Base-by-base conservation (phyloP, 768 basidiomycete genomes). In the Saitozyma podzolica region DNA sequence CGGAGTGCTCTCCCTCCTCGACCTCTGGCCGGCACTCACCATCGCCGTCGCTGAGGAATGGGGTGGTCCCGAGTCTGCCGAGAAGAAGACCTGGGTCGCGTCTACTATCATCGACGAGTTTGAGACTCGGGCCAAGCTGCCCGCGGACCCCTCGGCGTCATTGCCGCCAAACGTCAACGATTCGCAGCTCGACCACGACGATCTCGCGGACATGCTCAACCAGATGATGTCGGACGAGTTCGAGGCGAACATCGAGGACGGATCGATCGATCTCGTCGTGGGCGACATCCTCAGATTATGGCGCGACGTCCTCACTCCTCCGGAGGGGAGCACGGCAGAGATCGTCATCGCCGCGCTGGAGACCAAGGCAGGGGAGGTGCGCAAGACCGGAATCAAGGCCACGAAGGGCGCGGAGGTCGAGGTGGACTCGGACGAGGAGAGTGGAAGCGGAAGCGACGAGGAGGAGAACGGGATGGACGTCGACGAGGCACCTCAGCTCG, bases 161-260 rank as follows among this genome's bases (percentile, higher is more conserved):
- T 64, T 69, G 48, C 69, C 70, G 9, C 40, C 59, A 29, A 58
- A 62, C 42, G 64, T 71, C n/a, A 57, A 66, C 14, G 64, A 74
- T 8, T 84, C 65, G 19, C 69, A 70, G 40, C 56, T 85, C 0
- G 92, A 94, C 70, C 84, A 84, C 29, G 83, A 86, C 69, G 91
- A 94, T 69, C 81, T 98, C 64, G 91, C 91, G 71, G 87, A 90
- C 56, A 82, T 89, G 66, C 82, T 98, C 13, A 82, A 89, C 11
- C 91, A 95, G 72, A 85, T 90, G 52, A 87, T 96, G 84, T 82
- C 83, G 8, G 91, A 96, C 69, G 94, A 96, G 74, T 97, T 91
- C 71, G 91, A 92, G 19, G 84, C 86, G 13, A 80, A 84, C 10
- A 80, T 97, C 20, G 92, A 96, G 67, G 95, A 98, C 70, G 90